A percentile compares a stretch with the other conserved stretches of the same genome.
phyloP scores from a whole-genome alignment of 805 yeast species.

The Metschnikowia amazonensis region DNA sequence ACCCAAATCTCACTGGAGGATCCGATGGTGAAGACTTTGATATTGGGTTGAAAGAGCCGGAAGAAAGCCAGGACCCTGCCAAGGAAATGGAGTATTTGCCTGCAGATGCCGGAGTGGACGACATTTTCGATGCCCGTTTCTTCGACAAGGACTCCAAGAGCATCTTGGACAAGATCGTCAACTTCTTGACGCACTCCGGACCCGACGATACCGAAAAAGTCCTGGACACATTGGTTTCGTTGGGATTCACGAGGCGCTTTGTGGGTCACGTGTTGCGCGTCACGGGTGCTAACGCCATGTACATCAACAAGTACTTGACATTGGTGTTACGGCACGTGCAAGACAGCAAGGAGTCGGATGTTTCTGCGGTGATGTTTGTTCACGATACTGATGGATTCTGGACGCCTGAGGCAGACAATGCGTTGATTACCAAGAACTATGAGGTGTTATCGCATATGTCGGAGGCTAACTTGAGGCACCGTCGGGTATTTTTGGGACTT shows the following conservation, averaged over 20 bases:
- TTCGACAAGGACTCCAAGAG: slow-evolving; percentile 9
- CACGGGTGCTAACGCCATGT: slow-evolving; percentile 16
- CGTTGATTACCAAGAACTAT: slow-evolving; percentile 10
- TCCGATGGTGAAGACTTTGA: slow-evolving; percentile 10
- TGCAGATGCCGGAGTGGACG: slow-evolving; percentile 9
- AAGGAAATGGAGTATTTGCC: slow-evolving; percentile 13
- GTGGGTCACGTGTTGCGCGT: slow-evolving; percentile 18
- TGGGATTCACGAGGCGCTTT: slow-evolving; percentile 16
- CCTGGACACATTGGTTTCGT: slow-evolving; percentile 8
- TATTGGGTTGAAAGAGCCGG: slow-evolving; percentile 11
- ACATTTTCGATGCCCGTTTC: slow-evolving; percentile 11
- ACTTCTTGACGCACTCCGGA: slow-evolving; percentile 8
- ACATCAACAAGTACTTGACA: slow-evolving; percentile 13
- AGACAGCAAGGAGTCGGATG: background rate
- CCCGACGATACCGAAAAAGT: slow-evolving; percentile 13
- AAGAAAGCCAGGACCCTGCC: slow-evolving; percentile 14
- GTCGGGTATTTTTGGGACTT: slow-evolving; percentile 16
- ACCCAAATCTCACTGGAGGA: slow-evolving; percentile 15
- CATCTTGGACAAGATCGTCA: slow-evolving; percentile 8
- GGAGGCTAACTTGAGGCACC: slow-evolving; percentile 8
- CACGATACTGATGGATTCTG: slow-evolving; percentile 15
- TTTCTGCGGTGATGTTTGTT: slow-evolving; percentile 10
- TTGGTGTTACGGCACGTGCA: slow-evolving; percentile 9
- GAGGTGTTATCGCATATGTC: slow-evolving; percentile 12
- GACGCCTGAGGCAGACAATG: slow-evolving; percentile 18